A percentile compares a stretch with the other conserved stretches of the same genome.
Evolutionary conservation across 129 eudicot genomes (phyloP).

Genomic region (Mikania micrantha): DNA sequence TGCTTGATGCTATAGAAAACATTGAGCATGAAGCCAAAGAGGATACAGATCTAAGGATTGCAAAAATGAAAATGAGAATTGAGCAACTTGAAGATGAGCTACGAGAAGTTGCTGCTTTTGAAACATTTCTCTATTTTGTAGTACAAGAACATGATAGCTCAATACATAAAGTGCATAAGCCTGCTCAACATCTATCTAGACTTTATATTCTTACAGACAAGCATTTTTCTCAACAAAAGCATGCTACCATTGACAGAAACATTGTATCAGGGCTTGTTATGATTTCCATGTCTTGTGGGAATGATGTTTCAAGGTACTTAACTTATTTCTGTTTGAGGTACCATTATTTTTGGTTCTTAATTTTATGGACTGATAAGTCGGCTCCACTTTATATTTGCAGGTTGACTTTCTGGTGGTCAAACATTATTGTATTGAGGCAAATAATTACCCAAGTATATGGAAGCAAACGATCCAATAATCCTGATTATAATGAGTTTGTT

Average conservation of each 20-base stretch:
- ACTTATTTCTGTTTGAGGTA: neutral
- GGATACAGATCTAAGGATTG: constrained; percentile 39
- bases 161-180: constrained; percentile 66
- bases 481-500: constrained; percentile 31
- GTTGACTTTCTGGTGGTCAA: constrained; percentile 89
- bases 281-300: constrained; percentile 75
- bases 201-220: constrained; percentile 63
- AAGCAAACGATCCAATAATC: constrained; percentile 35
- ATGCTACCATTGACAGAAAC: constrained; percentile 54
- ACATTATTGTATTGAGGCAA: constrained; percentile 68
- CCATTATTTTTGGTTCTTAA: neutral
- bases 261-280: constrained; percentile 70
- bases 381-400: constrained; percentile 29
- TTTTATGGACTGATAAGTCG: neutral
- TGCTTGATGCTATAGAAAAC: constrained; percentile 29
- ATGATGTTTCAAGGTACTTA: constrained; percentile 72
- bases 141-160: constrained; percentile 82
- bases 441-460: constrained; percentile 60
- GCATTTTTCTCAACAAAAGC: constrained; percentile 50
- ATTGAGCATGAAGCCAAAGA: constrained; percentile 33
- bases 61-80: constrained; percentile 65
- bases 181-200: constrained; percentile 83
- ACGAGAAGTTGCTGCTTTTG: constrained; percentile 91
- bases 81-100: constrained; percentile 79
- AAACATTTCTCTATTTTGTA: constrained; percentile 67